Base-by-base conservation (phyloP, 106 monocot species). In the Acorus gramineus region DNA sequence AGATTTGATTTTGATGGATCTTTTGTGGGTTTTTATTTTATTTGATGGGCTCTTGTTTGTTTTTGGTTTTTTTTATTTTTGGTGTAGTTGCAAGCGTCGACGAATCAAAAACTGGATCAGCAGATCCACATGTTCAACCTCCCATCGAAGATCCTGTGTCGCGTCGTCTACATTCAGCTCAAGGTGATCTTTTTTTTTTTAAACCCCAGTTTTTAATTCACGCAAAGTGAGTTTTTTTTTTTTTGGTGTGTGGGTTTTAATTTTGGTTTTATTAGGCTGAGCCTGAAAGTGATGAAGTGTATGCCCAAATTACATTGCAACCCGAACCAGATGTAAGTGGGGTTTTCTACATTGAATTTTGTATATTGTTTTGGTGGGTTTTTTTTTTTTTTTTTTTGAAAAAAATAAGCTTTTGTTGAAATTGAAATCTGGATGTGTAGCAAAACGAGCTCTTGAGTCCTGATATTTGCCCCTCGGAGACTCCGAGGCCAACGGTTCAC, bases 251-350 rank as follows among this genome's bases (percentile, higher is more conserved):
- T 4, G 14, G 43, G 44, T 11, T 12, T 14, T 48, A 4, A 28
- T 28, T 28, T 28, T 28, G 28, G 1, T 5, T 47, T 1, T 8
- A n/a, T 46, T 43, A 91, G 92, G 92, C 92, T 45, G 92, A 92
- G 59, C 56, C 69, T 51, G 93, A 93, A 69, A 85, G 85, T 3
- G 93, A 93, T 65, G 93, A 93, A 70, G 88, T 92, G 13, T 92
- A 80, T 67, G 92, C 82, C 7, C 87, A 87, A 54, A 85, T 92
- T 7, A 84, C 81, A 2, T 72, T 92, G 56, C 77, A 73, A 47
- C 92, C 92, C 0, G 92, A 87, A 42, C 12, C 70, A 2, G 78
- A 82, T 67, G 92, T 92, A 75, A 87, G 79, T 65, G 44, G 52
- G 49, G 6, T 8, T 2, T 9, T 28, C 28, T 28, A 28, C 28